A percentile compares a stretch with the other conserved stretches of the same genome.
Evolutionary conservation across 2,329 filamentous ascomycete genomes (phyloP).

Genomic region (Lecanicillium sp.): DNA sequence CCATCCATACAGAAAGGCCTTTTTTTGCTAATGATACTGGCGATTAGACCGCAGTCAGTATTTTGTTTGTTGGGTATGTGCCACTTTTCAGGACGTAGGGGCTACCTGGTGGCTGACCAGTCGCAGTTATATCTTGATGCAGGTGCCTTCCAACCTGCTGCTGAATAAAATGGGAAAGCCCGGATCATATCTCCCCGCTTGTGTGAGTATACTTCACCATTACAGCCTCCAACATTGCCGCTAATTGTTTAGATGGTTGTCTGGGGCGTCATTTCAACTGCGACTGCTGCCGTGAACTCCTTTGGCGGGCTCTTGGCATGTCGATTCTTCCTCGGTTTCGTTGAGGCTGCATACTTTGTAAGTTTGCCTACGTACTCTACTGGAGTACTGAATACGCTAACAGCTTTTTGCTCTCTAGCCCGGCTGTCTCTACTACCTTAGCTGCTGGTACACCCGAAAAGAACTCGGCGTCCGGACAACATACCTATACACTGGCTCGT

Average conservation of each 20-base stretch:
- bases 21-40: neutral
- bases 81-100: too few relatives aligned
- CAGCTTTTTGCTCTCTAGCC: too few relatives aligned
- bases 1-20: neutral
- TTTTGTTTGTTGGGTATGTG: conserved; percentile 3
- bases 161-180: conserved; percentile 45
- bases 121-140: conserved; percentile 39
- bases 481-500: conserved; percentile 58
- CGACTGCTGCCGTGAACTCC: conserved; percentile 24
- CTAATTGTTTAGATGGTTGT: conserved; percentile 32
- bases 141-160: conserved; percentile 43
- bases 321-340: conserved; percentile 30
- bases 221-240: neutral
- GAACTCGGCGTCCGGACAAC: conserved; percentile 60
- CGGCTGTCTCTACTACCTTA: conserved; percentile 56
- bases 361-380: conserved; percentile 8
- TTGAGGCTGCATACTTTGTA: conserved; percentile 35
- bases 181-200: conserved; percentile 35
- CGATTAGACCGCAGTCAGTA: conserved; percentile 6
- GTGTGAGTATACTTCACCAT: conserved; percentile 23
- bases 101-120: too few relatives aligned
- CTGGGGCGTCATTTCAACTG: conserved; percentile 39
- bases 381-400: too few relatives aligned
- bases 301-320: conserved; percentile 25
- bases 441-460: conserved; percentile 61